Evolutionary conservation across 2,329 filamentous ascomycete genomes (phyloP).

Genomic region (Sphaerulina musiva): DNA sequence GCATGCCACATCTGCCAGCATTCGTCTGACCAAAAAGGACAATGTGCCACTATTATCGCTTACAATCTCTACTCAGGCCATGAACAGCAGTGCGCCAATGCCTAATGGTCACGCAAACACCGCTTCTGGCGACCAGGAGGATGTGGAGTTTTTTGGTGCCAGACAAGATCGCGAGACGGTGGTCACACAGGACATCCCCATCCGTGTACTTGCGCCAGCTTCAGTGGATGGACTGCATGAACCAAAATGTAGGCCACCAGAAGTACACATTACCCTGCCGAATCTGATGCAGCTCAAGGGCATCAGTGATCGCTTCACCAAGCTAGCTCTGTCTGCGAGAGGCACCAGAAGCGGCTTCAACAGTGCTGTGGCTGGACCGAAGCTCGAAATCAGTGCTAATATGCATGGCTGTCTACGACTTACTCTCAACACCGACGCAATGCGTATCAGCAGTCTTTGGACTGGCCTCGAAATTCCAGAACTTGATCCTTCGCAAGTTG

Average conservation of each 20-base stretch:
- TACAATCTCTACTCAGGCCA: constrained; percentile 74
- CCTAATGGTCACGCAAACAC: constrained; percentile 21
- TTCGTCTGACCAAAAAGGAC: constrained; percentile 90
- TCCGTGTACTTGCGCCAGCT: constrained; percentile 75
- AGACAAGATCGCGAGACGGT: constrained; percentile 75
- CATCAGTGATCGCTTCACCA: constrained; percentile 92
- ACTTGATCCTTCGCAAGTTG: constrained; percentile 69
- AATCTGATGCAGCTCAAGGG: constrained; percentile 82
- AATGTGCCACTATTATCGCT: constrained; percentile 79
- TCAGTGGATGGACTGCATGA: constrained; percentile 92
- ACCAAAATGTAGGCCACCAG: constrained; percentile 80
- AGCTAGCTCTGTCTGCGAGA: constrained; percentile 55
- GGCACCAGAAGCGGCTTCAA: constrained; percentile 32
- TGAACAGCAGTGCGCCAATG: constrained; percentile 45
- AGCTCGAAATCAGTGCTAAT: constrained; percentile 82
- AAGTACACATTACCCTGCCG: constrained; percentile 88
- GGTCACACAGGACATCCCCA: constrained; percentile 93
- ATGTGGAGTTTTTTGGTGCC: constrained; percentile 41
- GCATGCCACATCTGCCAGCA: constrained; percentile 70
- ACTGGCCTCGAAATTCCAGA: constrained; percentile 78
- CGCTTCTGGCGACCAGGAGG: constrained; percentile 13
- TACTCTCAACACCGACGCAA: constrained; percentile 71
- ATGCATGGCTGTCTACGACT: constrained; percentile 85
- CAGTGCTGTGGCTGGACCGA: constrained; percentile 42
- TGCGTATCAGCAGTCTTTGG: constrained; percentile 83